Percentiles rank a stretch among this genome's conserved stretches.
Evolutionary conservation across 164 flowering plant genomes (phyloP).

Genomic region (Protea cynaroides): DNA sequence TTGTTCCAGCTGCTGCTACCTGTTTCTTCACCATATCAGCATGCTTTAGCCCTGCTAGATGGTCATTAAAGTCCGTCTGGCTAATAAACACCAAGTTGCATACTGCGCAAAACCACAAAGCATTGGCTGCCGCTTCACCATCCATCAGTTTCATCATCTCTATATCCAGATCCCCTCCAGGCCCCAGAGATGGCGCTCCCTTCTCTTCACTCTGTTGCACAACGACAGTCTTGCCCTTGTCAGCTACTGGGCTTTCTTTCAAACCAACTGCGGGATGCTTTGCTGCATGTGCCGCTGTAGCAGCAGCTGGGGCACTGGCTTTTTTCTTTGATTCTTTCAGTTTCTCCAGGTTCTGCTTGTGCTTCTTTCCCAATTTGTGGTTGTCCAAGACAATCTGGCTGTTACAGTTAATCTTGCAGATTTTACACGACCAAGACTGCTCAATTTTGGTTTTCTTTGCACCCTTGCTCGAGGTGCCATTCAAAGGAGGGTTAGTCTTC

Average conservation of each 20-base stretch:
- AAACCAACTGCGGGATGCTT: no score
- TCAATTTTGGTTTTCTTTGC: slow-evolving; percentile 38
- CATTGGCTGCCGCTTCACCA: slow-evolving; percentile 46
- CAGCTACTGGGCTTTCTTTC: no score
- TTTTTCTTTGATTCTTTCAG: no score
- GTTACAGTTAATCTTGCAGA: no score
- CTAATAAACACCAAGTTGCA: slow-evolving; percentile 70
- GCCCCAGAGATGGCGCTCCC: neutral
- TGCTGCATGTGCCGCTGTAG: neutral
- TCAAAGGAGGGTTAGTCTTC: no score
- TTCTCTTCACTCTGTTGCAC: no score
- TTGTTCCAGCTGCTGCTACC: slow-evolving; percentile 5
- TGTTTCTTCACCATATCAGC: slow-evolving; percentile 31
- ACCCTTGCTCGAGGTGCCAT: slow-evolving; percentile 14
- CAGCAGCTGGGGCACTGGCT: neutral
- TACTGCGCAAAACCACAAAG: slow-evolving; percentile 37
- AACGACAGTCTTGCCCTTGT: no score
- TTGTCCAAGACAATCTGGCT: no score
- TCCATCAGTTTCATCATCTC: slow-evolving; percentile 46
- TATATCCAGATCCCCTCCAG: slow-evolving; percentile 43
- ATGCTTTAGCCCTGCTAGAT: slow-evolving; percentile 52
- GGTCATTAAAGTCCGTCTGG: slow-evolving; percentile 40
- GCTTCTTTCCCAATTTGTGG: no score
- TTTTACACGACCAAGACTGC: no score
- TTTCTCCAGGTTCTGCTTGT: no score